Conservation (phyloP, 345 rosid species). For the Xanthoceras sorbifolium region DNA sequence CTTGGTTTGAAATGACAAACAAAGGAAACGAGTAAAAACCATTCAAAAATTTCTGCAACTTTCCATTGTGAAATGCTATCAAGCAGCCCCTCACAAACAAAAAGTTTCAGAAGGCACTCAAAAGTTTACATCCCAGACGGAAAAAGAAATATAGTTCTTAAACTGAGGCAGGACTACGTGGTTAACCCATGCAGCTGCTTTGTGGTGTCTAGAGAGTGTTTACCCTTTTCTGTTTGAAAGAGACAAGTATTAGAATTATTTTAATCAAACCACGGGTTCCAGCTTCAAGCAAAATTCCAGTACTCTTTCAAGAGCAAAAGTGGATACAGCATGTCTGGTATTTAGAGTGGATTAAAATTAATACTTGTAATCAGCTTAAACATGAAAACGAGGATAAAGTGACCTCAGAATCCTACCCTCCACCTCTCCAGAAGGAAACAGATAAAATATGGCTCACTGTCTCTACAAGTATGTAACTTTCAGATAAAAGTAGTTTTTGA, state of each 20-base stretch:
- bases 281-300: neutral
- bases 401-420: neutral
- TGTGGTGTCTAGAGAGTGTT: neutral
- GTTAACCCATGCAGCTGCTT: neutral
- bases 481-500: neutral
- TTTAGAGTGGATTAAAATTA: neutral
- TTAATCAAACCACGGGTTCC: neutral
- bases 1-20: too few species aligned
- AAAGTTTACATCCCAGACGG: neutral
- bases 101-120: neutral
- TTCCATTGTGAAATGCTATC: neutral
- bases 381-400: neutral
- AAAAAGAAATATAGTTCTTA: too few species aligned
- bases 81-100: neutral
- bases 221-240: neutral
- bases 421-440: neutral
- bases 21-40: too few species aligned
- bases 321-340: neutral
- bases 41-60: too few species aligned
- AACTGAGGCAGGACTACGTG: neutral
- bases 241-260: neutral
- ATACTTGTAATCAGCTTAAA: neutral
- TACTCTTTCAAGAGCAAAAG: neutral
- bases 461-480: neutral
- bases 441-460: neutral